Conservation (phyloP, 2,329 filamentous ascomycete genomes). For the Penicillium sclerotigenum region DNA sequence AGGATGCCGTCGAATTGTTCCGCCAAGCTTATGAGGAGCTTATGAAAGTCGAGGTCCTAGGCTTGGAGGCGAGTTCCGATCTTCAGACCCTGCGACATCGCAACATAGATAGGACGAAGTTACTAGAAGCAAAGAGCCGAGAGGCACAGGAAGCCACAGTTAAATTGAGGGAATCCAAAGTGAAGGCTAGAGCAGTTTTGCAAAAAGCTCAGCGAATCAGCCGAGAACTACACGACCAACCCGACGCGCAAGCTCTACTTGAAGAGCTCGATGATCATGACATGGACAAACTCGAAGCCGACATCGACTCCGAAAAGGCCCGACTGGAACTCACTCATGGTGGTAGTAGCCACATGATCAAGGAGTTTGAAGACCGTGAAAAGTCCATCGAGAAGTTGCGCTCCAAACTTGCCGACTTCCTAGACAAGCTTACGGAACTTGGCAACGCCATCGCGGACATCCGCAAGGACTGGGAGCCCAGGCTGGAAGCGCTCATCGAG, state of each 20-base stretch:
- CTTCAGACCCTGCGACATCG: conserved; percentile 63
- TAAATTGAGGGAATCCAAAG: conserved; percentile 33
- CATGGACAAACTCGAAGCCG: conserved; percentile 63
- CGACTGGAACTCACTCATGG: conserved; percentile 77
- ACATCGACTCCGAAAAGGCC: conserved; percentile 70
- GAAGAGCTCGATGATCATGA: conserved; percentile 51
- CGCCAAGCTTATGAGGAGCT: conserved; percentile 61
- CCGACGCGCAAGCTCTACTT: conserved; percentile 39
- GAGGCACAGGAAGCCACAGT: conserved; percentile 38
- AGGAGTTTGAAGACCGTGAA: conserved; percentile 71
- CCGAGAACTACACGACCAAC: conserved; percentile 12
- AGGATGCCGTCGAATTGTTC: conserved; percentile 62
- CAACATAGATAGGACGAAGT: conserved; percentile 58
- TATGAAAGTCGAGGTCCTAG: conserved; percentile 66
- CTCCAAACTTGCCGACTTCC: conserved; percentile 56
- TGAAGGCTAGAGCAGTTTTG: conserved; percentile 17
- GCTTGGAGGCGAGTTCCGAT: conserved; percentile 82
- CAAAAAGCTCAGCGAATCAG: conserved; percentile 19
- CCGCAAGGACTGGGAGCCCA: conserved; percentile 75
- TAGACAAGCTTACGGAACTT: conserved; percentile 55
- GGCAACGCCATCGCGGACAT: conserved; percentile 61
- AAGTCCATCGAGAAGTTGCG: conserved; percentile 66
- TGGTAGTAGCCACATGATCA: conserved; percentile 70
- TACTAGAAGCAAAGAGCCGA: conserved; percentile 42
- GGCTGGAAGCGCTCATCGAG: conserved; percentile 70